These are phyloP conservation scores for Epicoccum sorghinum DNA, from an alignment of 2,329 filamentous ascomycete species.

Conservation along the genomic window DNA sequence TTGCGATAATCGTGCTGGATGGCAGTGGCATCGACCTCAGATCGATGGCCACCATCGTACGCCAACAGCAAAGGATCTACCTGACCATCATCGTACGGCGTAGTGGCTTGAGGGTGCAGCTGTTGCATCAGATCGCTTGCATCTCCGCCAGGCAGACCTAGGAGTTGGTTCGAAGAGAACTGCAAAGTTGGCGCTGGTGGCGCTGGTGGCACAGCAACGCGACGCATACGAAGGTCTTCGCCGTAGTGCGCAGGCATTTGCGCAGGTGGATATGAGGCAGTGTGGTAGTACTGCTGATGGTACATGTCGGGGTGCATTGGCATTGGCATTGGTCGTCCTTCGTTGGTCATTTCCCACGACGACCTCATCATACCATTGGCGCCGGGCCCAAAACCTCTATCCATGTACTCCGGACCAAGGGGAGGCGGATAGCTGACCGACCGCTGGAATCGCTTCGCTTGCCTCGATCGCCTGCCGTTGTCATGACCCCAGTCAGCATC, in stretches of 20 bases:
- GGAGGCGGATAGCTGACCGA: conserved; percentile 35
- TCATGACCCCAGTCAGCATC: conserved; percentile 48
- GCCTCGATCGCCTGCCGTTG: conserved; percentile 29
- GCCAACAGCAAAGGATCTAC: conserved; percentile 52
- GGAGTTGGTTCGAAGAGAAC: conserved; percentile 41
- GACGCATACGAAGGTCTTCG: conserved; percentile 52
- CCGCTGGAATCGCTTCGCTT: conserved; percentile 32
- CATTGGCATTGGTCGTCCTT: conserved; percentile 55
- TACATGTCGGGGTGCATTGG: conserved; percentile 50
- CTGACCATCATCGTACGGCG: conserved; percentile 44
- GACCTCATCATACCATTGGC: conserved; percentile 50
- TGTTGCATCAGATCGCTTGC: conserved; percentile 46
- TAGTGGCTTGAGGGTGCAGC: conserved; percentile 34
- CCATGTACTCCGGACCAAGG: conserved; percentile 34
- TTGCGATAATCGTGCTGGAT: conserved; percentile 36
- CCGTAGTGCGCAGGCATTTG: conserved; percentile 30
- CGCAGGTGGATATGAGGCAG: conserved; percentile 52
- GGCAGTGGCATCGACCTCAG: conserved; percentile 26
- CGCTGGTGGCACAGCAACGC: conserved; percentile 31
- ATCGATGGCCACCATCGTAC: conserved; percentile 33
- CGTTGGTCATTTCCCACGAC: conserved; percentile 60
- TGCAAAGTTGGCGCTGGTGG: conserved; percentile 34
- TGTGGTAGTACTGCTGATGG: conserved; percentile 60
- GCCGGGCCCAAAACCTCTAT: conserved; percentile 36
- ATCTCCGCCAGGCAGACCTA: conserved; percentile 50